Percentiles rank a stretch among this genome's conserved stretches.
These are phyloP conservation scores for Blastocystis hominis DNA, from an alignment of 352 stramenopile genomes.

Conservation along the genomic window DNA sequence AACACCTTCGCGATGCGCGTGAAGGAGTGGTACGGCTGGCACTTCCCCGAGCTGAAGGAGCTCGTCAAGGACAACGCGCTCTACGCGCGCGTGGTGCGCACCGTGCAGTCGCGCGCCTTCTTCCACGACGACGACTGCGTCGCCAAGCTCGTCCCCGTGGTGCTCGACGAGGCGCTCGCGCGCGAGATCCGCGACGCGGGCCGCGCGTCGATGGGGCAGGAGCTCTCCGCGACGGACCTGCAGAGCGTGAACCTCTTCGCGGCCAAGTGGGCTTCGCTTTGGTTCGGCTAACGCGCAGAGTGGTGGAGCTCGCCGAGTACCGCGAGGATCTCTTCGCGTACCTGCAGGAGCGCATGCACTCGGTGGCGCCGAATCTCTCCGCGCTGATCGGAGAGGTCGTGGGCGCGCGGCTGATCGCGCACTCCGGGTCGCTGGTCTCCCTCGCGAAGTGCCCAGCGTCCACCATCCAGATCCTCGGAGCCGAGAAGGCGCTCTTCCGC, in stretches of 20 bases:
- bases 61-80: conserved; percentile 99
- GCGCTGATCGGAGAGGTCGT: conserved; percentile 96
- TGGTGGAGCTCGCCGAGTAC: conserved; percentile 96
- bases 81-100: conserved; percentile 65
- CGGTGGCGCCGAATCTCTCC: conserved; percentile 93
- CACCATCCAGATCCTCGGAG: conserved; percentile 98
- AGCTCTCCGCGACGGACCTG: conserved; percentile 97
- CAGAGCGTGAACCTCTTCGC: conserved; percentile 98
- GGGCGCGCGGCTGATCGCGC: conserved; percentile 95
- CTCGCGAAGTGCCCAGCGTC: conserved; percentile 96
- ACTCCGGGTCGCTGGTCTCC: conserved; percentile 94
- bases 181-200: conserved; percentile 85
- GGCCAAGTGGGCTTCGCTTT: conserved; percentile 62
- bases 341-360: conserved; percentile 89
- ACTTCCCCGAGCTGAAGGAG: conserved; percentile 98
- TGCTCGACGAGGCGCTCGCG: conserved; percentile 89
- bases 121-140: conserved; percentile 61
- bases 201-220: conserved; percentile 95
- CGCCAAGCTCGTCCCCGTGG: conserved; percentile 75
- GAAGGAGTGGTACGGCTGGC: conserved; percentile 99
- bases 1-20: conserved; percentile 99
- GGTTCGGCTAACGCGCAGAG: conserved; percentile 65
- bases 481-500: conserved; percentile 99
- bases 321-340: conserved; percentile 85
- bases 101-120: conserved; percentile 47